Conservation (phyloP, 352 stramenopile genomes). For the Globisporangium echinulatum region DNA sequence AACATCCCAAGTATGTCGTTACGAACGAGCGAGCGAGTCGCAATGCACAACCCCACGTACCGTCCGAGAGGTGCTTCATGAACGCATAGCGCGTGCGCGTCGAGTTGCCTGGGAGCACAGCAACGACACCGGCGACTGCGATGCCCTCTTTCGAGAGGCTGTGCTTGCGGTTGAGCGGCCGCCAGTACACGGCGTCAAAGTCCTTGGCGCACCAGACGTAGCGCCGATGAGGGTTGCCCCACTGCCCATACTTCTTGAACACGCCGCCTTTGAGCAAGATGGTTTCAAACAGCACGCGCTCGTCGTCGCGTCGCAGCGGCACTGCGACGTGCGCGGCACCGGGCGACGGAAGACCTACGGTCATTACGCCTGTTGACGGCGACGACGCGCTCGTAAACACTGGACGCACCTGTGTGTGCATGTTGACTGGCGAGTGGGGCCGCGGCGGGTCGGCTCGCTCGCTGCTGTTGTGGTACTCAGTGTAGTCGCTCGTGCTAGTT, state of each 20-base stretch:
- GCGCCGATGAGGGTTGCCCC: constrained; percentile 62
- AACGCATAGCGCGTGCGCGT: constrained; percentile 59
- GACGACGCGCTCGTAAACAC: neutral
- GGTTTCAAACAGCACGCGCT: constrained; percentile 42
- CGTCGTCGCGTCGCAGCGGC: constrained; percentile 18
- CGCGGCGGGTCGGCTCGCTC: neutral
- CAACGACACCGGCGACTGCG: constrained; percentile 32
- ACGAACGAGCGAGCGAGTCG: too few species aligned
- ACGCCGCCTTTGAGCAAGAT: constrained; percentile 61
- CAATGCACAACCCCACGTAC: constrained; percentile 11
- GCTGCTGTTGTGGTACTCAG: neutral
- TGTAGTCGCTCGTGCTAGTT: neutral
- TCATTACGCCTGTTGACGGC: neutral
- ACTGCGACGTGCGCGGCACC: neutral
- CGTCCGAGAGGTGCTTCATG: constrained; percentile 72
- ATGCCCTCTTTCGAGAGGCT: constrained; percentile 53
- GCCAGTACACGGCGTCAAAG: constrained; percentile 60
- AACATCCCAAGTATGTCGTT: too few species aligned
- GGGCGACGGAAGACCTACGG: too few species aligned
- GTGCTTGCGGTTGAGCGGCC: constrained; percentile 63
- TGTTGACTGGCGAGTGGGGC: constrained; percentile 1
- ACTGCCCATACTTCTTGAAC: constrained; percentile 76
- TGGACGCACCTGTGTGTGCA: neutral
- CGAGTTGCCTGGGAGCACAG: constrained; percentile 53
- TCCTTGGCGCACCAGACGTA: constrained; percentile 70